Evolutionary conservation across 257 asterid genomes (phyloP).

Genomic region (Apocynum venetum): DNA sequence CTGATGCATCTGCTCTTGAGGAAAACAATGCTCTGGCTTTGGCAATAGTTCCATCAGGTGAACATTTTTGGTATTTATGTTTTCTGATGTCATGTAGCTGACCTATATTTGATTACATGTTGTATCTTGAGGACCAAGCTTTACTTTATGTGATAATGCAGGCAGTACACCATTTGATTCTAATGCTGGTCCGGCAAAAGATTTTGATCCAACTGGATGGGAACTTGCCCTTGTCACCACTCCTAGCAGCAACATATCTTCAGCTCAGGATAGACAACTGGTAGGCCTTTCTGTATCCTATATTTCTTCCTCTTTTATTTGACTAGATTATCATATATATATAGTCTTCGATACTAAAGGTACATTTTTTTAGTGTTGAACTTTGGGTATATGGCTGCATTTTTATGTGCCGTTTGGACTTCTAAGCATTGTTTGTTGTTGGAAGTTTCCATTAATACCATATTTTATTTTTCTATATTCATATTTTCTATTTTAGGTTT

Average conservation of each 20-base stretch:
- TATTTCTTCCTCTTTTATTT: background rate
- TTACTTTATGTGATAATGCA: constrained; percentile 25
- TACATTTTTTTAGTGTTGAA: background rate
- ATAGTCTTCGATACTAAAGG: background rate
- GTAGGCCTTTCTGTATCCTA: constrained; percentile 33
- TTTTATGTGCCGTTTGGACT: background rate
- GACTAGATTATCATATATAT: background rate
- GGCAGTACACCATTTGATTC: constrained; percentile 55
- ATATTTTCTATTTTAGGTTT: no score
- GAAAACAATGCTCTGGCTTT: constrained; percentile 90
- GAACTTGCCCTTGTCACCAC: constrained; percentile 92
- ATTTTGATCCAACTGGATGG: constrained; percentile 87
- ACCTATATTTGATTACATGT: constrained; percentile 4
- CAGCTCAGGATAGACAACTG: constrained; percentile 87
- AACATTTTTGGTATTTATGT: constrained; percentile 9
- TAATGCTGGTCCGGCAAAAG: constrained; percentile 42
- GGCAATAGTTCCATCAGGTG: constrained; percentile 88
- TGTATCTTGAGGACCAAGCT: background rate
- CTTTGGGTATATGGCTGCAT: background rate
- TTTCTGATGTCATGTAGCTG: background rate
- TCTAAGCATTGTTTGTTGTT: background rate
- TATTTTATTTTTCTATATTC: no score
- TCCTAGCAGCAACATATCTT: constrained; percentile 77
- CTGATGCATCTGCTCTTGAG: constrained; percentile 68
- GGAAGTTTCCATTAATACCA: background rate